phyloP scores from a whole-genome alignment of 2,329 filamentous ascomycete species.

The Trichoderma gracile region DNA sequence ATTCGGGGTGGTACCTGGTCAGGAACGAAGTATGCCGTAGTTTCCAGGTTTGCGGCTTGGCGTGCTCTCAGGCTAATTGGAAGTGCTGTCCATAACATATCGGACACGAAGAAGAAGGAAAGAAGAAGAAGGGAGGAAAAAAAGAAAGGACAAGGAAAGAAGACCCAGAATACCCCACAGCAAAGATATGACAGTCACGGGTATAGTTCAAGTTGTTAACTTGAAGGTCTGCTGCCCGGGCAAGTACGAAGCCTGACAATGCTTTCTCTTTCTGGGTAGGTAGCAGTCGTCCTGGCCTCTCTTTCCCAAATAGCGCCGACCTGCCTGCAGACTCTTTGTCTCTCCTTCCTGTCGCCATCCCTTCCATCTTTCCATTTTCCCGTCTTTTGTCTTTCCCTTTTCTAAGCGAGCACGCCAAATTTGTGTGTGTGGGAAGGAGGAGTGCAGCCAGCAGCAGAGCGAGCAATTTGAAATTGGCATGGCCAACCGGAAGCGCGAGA shows the following conservation, averaged over 20 bases:
- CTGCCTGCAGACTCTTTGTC: not conserved
- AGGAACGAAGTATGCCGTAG: not conserved
- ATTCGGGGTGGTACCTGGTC: no score
- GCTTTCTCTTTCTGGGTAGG: not conserved
- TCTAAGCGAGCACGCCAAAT: not conserved
- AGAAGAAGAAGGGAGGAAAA: no score
- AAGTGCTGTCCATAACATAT: no score
- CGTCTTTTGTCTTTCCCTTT: not conserved
- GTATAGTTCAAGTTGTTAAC: no score
- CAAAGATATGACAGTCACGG: not conserved
- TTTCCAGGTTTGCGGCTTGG: constrained; percentile 1
- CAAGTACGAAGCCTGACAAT: no score
- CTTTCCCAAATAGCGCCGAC: not conserved
- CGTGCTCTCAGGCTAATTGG: not conserved
- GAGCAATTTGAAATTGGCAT: constrained; percentile 1
- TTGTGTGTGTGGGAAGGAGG: not conserved
- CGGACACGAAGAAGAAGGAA: no score
- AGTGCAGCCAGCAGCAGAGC: no score
- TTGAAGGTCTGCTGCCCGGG: no score
- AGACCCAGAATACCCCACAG: not conserved
- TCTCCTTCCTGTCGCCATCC: not conserved
- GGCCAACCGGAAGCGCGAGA: constrained; percentile 9
- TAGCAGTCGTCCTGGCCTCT: not conserved
- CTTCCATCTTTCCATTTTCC: not conserved
- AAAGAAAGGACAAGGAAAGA: no score